Evolutionary conservation across 176 grass and related monocot genomes (phyloP).

Genomic region (Oryza nivara): DNA sequence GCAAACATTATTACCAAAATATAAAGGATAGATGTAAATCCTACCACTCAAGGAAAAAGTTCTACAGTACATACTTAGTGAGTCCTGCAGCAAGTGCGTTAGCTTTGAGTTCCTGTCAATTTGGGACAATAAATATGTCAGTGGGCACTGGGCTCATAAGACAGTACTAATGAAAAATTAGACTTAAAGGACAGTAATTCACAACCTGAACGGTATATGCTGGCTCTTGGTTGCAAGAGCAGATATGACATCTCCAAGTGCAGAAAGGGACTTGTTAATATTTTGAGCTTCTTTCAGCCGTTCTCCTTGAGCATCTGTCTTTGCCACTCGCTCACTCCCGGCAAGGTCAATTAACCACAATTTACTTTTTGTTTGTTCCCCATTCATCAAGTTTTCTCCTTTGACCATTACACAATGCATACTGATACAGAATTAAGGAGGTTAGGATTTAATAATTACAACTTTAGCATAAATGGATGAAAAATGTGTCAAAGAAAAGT

Average conservation of each 20-base stretch:
- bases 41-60: background rate
- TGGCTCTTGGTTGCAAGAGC: constrained; percentile 92
- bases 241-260: constrained; percentile 96
- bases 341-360: constrained; percentile 94
- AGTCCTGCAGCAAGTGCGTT: constrained; percentile 95
- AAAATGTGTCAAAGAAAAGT: background rate
- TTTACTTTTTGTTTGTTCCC: constrained; percentile 81
- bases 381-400: constrained; percentile 88
- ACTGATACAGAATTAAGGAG: constrained; percentile 41
- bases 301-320: constrained; percentile 98
- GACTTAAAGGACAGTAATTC: constrained; percentile 7
- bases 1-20: constrained; percentile 19
- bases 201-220: constrained; percentile 89
- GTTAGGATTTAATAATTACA: background rate
- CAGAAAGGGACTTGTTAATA: constrained; percentile 96
- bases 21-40: constrained; percentile 11
- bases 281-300: constrained; percentile 94
- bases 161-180: background rate
- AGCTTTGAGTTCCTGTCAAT: constrained; percentile 86
- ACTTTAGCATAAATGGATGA: background rate
- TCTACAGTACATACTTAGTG: constrained; percentile 65
- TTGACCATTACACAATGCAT: constrained; percentile 97
- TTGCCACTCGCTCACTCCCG: constrained; percentile 87
- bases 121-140: constrained; percentile 12
- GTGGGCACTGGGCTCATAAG: background rate